Percentiles rank a stretch among this genome's conserved stretches.
Conservation (phyloP, 2,329 filamentous ascomycete species). For the Diaporthe aspalathi region DNA sequence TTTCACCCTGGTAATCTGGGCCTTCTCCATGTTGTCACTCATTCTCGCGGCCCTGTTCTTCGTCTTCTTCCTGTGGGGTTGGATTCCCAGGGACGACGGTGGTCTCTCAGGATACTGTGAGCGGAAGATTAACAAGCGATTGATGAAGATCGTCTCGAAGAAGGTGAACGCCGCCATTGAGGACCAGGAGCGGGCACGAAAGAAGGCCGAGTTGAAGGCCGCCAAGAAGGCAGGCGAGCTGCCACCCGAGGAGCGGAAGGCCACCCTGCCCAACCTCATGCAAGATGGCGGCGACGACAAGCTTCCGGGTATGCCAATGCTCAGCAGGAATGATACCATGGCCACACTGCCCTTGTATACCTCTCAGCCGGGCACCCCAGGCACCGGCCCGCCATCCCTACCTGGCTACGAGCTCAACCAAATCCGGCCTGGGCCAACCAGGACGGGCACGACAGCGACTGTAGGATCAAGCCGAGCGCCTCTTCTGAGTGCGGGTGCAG, state of each 20-base stretch:
- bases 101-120: conserved; percentile 87
- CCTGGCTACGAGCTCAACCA: conserved; percentile 63
- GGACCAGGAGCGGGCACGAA: conserved; percentile 75
- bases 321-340: conserved; percentile 70
- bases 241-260: conserved; percentile 63
- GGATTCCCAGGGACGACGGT: conserved; percentile 85
- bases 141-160: conserved; percentile 84
- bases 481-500: conserved; percentile 48
- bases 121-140: conserved; percentile 87
- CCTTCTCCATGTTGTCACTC: conserved; percentile 81
- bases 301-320: conserved; percentile 67
- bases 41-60: conserved; percentile 83
- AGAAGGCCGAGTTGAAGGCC: conserved; percentile 61
- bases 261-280: conserved; percentile 71
- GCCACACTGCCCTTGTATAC: conserved; percentile 72
- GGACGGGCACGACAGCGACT: conserved; percentile 46
- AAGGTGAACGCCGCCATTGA: conserved; percentile 92
- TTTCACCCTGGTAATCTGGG: conserved; percentile 91
- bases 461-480: conserved; percentile 46
- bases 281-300: conserved; percentile 55
- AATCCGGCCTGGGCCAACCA: conserved; percentile 59
- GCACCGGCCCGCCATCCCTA: conserved; percentile 36
- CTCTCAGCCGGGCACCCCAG: conserved; percentile 68
- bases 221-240: conserved; percentile 68
- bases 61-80: conserved; percentile 90